These are phyloP conservation scores for Rhododendron griersonianum DNA, from an alignment of 148 eudicot species.

Conservation along the genomic window DNA sequence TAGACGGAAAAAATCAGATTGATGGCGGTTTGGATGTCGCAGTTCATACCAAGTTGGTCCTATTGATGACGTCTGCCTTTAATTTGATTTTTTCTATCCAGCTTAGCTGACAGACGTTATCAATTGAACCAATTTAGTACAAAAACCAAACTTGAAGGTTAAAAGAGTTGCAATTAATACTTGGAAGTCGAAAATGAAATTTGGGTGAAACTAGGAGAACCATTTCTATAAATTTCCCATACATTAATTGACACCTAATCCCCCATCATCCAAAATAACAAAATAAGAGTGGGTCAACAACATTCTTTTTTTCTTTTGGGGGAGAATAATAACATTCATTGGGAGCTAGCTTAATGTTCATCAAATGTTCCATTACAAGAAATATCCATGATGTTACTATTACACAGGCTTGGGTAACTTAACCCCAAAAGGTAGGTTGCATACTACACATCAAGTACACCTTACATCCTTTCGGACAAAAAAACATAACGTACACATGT, in stretches of 20 bases:
- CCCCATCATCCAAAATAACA: background rate
- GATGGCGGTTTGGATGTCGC: too few species aligned
- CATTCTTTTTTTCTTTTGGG: background rate
- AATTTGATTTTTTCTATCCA: too few species aligned
- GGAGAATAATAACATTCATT: background rate
- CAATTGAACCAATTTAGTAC: too few species aligned
- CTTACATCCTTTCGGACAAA: background rate
- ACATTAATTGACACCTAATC: background rate
- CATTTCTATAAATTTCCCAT: too few species aligned
- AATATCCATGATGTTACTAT: background rate
- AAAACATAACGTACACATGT: background rate
- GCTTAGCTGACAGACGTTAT: too few species aligned
- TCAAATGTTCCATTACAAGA: background rate
- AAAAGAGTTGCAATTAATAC: too few species aligned
- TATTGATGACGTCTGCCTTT: too few species aligned
- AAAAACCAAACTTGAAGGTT: too few species aligned
- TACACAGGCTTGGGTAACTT: background rate
- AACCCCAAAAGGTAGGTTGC: background rate
- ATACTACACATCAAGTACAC: background rate
- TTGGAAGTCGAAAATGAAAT: too few species aligned
- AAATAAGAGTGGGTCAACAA: background rate
- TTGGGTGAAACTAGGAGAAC: too few species aligned
- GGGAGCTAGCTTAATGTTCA: background rate
- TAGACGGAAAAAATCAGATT: too few species aligned
- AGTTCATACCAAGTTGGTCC: too few species aligned